A percentile compares a stretch with the other conserved stretches of the same genome.
Conservation (phyloP, 805 yeast genomes). For the Sugiyamaella boreocaroliniensis region DNA sequence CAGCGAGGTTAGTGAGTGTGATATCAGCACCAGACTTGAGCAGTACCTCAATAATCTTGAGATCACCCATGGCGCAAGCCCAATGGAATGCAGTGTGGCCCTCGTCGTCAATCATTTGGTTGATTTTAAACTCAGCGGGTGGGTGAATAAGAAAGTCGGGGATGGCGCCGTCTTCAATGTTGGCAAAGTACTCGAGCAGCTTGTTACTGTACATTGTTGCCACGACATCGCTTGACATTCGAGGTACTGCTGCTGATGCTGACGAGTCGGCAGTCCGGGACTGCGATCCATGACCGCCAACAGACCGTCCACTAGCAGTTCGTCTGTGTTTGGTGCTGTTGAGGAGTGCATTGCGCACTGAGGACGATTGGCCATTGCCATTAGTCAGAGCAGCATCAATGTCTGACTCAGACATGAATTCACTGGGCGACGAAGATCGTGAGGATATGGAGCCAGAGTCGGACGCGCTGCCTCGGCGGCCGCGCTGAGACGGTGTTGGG, state of each 20-base stretch:
- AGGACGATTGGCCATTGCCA: constrained; percentile 3
- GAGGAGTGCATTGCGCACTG: constrained; percentile 5
- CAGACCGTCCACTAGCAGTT: neutral
- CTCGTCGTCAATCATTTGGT: constrained; percentile 84
- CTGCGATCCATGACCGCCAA: neutral
- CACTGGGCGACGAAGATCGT: constrained; percentile 43
- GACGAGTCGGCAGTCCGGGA: neutral
- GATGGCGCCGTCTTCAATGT: constrained; percentile 49
- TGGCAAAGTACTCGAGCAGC: constrained; percentile 47
- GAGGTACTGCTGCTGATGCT: neutral
- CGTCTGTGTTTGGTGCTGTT: constrained; percentile 7
- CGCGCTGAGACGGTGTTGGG: neutral
- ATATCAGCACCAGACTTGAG: constrained; percentile 70
- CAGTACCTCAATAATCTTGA: constrained; percentile 67
- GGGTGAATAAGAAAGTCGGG: constrained; percentile 64
- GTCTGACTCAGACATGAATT: constrained; percentile 49
- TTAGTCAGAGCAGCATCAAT: constrained; percentile 38
- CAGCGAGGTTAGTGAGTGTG: constrained; percentile 52
- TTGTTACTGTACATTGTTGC: constrained; percentile 28
- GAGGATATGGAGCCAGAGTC: constrained; percentile 25
- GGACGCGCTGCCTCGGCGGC: constrained; percentile 15
- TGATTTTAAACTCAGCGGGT: constrained; percentile 58
- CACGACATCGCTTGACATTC: constrained; percentile 8
- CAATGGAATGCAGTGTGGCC: constrained; percentile 94
- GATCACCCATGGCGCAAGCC: constrained; percentile 94